Conservation (phyloP, 495 filamentous ascomycete genomes). For the Apodospora peruviana region DNA sequence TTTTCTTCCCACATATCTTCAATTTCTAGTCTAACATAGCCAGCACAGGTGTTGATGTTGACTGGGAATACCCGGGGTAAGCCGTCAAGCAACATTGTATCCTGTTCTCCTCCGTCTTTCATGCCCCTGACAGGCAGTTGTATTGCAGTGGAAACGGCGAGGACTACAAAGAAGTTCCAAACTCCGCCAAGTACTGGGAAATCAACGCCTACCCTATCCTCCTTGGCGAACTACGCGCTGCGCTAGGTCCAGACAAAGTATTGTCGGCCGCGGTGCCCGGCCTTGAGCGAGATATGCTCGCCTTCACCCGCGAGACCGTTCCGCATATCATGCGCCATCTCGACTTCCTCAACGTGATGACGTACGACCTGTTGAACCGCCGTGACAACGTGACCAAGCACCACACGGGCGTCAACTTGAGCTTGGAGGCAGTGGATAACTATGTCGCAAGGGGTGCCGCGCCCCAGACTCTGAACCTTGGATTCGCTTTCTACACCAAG, state of each 20-base stretch:
- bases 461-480: constrained; percentile 58
- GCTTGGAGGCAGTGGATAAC: constrained; percentile 49
- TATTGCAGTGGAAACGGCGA: constrained; percentile 60
- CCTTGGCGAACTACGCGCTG: constrained; percentile 52
- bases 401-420: constrained; percentile 54
- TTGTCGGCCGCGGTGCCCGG: constrained; percentile 70
- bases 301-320: constrained; percentile 58
- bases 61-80: constrained; percentile 75
- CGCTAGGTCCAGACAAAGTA: constrained; percentile 53
- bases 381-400: constrained; percentile 64
- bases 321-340: constrained; percentile 59
- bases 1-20: background rate
- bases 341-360: constrained; percentile 76
- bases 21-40: background rate
- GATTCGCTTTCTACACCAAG: constrained; percentile 70
- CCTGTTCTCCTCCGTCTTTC: background rate
- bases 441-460: constrained; percentile 56
- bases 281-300: constrained; percentile 64
- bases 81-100: constrained; percentile 5
- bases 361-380: constrained; percentile 74
- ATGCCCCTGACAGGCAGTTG: background rate
- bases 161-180: constrained; percentile 67
- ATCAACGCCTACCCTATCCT: constrained; percentile 60
- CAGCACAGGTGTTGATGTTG: constrained; percentile 51
- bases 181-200: constrained; percentile 54